These are phyloP conservation scores for Diaporthe longicolla DNA, from an alignment of 2,329 filamentous ascomycete genomes.

Conservation along the genomic window DNA sequence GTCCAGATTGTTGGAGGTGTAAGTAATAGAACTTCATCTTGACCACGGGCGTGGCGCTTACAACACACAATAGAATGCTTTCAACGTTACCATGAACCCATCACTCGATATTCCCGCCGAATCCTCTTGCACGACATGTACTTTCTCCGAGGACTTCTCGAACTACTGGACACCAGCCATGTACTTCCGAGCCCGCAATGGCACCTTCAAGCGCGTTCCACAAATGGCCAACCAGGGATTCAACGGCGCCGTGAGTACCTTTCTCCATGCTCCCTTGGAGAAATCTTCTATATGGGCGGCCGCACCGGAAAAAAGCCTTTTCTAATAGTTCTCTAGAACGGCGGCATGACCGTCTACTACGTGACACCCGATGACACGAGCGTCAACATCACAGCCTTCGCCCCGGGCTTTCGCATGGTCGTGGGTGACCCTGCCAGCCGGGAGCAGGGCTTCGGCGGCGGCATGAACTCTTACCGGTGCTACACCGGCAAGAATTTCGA, in stretches of 20 bases:
- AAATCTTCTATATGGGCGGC: accelerated
- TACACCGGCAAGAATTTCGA: constrained; percentile 53
- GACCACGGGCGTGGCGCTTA: neutral
- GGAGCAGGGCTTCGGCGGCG: constrained; percentile 46
- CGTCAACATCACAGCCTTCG: constrained; percentile 53
- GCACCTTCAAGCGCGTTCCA: constrained; percentile 38
- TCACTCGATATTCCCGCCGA: neutral
- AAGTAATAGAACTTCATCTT: neutral
- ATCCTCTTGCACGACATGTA: constrained; percentile 52
- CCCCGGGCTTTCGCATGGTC: constrained; percentile 59
- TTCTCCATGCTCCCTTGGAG: too few relatives aligned
- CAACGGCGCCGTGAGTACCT: constrained; percentile 59
- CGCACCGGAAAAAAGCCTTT: too few relatives aligned
- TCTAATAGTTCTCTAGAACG: constrained; percentile 39
- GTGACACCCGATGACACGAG: constrained; percentile 18
- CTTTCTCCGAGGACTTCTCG: constrained; percentile 37
- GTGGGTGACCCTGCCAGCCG: constrained; percentile 54
- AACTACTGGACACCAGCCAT: constrained; percentile 37
- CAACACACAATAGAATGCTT: constrained; percentile 50
- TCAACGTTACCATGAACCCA: constrained; percentile 57
- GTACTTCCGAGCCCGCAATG: constrained; percentile 37
- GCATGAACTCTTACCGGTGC: constrained; percentile 53
- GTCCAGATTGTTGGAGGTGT: constrained; percentile 60
- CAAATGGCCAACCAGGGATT: constrained; percentile 46
- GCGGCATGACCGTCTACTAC: constrained; percentile 59